phyloP scores from a whole-genome alignment of 2,329 filamentous ascomycete genomes.

The Fusarium goolgardi region DNA sequence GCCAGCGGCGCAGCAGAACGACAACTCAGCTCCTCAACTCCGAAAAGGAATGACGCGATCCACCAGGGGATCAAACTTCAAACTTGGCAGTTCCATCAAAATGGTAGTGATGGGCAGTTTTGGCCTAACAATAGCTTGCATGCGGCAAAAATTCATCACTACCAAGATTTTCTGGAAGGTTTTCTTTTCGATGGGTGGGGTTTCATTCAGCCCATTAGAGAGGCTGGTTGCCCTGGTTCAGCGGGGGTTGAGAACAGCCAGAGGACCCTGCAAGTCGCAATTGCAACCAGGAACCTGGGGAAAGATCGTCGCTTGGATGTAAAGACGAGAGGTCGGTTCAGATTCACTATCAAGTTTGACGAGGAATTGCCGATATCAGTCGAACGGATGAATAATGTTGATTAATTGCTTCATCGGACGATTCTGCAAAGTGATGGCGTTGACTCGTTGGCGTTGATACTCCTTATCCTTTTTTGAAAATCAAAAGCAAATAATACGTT shows the following conservation, averaged over 20 bases:
- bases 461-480: neutral
- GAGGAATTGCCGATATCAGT: neutral
- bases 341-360: neutral
- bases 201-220: neutral
- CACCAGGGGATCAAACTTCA: slow-evolving; percentile 3
- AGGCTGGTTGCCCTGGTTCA: slow-evolving; percentile 24
- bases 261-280: slow-evolving; percentile 18
- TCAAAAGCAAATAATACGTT: neutral
- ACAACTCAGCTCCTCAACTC: slow-evolving; percentile 8
- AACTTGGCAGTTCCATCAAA: slow-evolving; percentile 19
- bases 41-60: slow-evolving; percentile 5
- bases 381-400: neutral
- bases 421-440: slow-evolving; percentile 7
- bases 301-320: slow-evolving; percentile 4
- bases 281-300: slow-evolving; percentile 15
- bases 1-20: slow-evolving; percentile 18
- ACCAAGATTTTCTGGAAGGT: slow-evolving; percentile 23
- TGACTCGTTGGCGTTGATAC: neutral
- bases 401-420: neutral
- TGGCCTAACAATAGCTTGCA: neutral
- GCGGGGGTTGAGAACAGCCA: slow-evolving; percentile 13
- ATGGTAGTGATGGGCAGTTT: neutral
- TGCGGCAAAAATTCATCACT: slow-evolving; percentile 1
- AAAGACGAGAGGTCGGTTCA: slow-evolving; percentile 7
- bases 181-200: slow-evolving; percentile 19